Conservation (phyloP, 202 grass and related monocot species). For the Digitaria exilis region DNA sequence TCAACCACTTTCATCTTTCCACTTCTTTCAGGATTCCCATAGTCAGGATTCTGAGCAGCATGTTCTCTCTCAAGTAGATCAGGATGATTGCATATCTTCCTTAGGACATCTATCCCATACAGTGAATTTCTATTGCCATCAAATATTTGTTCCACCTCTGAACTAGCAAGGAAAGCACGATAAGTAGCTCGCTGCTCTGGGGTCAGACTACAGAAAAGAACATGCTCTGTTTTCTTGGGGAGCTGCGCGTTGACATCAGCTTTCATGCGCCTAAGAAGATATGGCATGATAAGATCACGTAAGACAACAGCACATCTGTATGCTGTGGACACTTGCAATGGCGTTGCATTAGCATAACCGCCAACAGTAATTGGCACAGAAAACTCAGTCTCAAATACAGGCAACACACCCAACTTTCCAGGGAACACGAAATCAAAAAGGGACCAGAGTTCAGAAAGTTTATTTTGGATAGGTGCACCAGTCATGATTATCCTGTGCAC, state of each 20-base stretch:
- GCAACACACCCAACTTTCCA: constrained; percentile 94
- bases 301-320: constrained; percentile 91
- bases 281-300: constrained; percentile 90
- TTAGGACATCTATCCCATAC: constrained; percentile 89
- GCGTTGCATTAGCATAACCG: constrained; percentile 90
- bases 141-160: constrained; percentile 97
- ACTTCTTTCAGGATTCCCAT: constrained; percentile 83
- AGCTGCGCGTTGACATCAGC: constrained; percentile 91
- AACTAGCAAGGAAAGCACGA: constrained; percentile 89
- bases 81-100: constrained; percentile 96
- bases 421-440: constrained; percentile 99
- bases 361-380: constrained; percentile 94
- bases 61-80: constrained; percentile 96
- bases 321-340: constrained; percentile 95
- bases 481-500: constrained; percentile 94
- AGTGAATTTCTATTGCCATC: constrained; percentile 86
- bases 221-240: constrained; percentile 97
- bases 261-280: constrained; percentile 97
- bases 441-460: constrained; percentile 94
- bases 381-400: constrained; percentile 90
- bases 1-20: constrained; percentile 95
- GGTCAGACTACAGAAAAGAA: constrained; percentile 91
- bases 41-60: constrained; percentile 76
- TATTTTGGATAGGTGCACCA: constrained; percentile 96
- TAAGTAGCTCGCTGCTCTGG: constrained; percentile 71